These are phyloP conservation scores for Ophiostoma pallidulum DNA, from an alignment of 2,329 filamentous ascomycete genomes.

Conservation along the genomic window DNA sequence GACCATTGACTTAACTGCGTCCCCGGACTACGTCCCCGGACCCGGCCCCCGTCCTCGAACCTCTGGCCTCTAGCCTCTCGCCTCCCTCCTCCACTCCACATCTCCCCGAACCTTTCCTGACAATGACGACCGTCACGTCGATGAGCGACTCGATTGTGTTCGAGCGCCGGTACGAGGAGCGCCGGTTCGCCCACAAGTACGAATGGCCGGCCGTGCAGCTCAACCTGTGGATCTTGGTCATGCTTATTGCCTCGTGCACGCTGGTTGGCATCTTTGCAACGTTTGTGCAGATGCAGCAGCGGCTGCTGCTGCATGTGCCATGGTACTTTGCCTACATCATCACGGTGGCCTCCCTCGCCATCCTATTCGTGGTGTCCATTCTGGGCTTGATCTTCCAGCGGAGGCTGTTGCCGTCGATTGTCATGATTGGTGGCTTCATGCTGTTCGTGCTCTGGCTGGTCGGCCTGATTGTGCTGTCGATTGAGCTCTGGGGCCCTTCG, in stretches of 20 bases:
- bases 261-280: conserved; percentile 53
- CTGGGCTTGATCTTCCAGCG: conserved; percentile 54
- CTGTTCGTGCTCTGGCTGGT: conserved; percentile 60
- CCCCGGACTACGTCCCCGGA: too few relatives aligned
- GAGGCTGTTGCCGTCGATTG: conserved; percentile 50
- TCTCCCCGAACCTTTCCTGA: neutral
- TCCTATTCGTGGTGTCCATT: conserved; percentile 57
- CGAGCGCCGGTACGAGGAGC: neutral
- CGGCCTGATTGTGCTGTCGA: conserved; percentile 50
- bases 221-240: conserved; percentile 58
- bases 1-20: too few relatives aligned
- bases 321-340: conserved; percentile 64
- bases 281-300: conserved; percentile 50
- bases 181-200: conserved; percentile 51
- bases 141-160: conserved; percentile 10
- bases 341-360: conserved; percentile 46
- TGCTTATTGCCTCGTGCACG: conserved; percentile 48
- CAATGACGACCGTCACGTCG: conserved; percentile 7
- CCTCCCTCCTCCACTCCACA: neutral
- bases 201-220: conserved; percentile 60
- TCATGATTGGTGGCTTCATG: conserved; percentile 55
- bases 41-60: too few relatives aligned
- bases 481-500: conserved; percentile 53
- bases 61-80: neutral
- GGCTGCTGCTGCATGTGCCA: conserved; percentile 44